Percentiles rank a stretch among this genome's conserved stretches.
These are phyloP conservation scores for Sordariomycetes sp. DNA, from an alignment of 2,329 filamentous ascomycete genomes.

Conservation along the genomic window DNA sequence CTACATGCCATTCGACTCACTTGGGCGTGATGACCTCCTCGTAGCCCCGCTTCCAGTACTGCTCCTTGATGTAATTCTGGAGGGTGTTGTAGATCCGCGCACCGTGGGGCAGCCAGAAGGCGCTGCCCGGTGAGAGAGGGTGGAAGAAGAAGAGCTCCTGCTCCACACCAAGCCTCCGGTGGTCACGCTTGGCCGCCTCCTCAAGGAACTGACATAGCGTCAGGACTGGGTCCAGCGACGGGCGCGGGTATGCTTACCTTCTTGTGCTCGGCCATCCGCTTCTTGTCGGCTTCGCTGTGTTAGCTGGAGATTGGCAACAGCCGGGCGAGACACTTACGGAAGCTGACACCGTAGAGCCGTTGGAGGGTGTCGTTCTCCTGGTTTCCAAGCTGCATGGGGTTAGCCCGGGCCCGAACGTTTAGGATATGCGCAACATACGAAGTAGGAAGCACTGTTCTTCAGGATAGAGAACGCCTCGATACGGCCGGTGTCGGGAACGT, in stretches of 20 bases:
- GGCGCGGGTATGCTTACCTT: conserved; percentile 29
- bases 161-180: conserved; percentile 84
- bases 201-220: conserved; percentile 51
- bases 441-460: conserved; percentile 70
- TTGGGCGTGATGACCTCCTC: conserved; percentile 88
- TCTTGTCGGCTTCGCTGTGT: conserved; percentile 58
- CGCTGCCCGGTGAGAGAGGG: conserved; percentile 80
- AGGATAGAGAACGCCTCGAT: conserved; percentile 93
- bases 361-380: conserved; percentile 90
- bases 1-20: neutral
- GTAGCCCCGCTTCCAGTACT: conserved; percentile 91
- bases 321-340: conserved; percentile 24
- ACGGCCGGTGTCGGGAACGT: conserved; percentile 80
- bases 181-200: conserved; percentile 95
- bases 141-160: conserved; percentile 98
- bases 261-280: conserved; percentile 82
- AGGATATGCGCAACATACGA: conserved; percentile 2
- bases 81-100: conserved; percentile 88
- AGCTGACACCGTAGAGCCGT: conserved; percentile 91
- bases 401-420: neutral
- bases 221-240: neutral
- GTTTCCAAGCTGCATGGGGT: conserved; percentile 56
- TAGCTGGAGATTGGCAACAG: neutral
- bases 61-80: conserved; percentile 63
- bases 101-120: conserved; percentile 86